Evolutionary conservation across 768 basidiomycete genomes (phyloP), one percentile per base, ranked within the genome.

Genomic region (Calocybe gangraenosa): DNA sequence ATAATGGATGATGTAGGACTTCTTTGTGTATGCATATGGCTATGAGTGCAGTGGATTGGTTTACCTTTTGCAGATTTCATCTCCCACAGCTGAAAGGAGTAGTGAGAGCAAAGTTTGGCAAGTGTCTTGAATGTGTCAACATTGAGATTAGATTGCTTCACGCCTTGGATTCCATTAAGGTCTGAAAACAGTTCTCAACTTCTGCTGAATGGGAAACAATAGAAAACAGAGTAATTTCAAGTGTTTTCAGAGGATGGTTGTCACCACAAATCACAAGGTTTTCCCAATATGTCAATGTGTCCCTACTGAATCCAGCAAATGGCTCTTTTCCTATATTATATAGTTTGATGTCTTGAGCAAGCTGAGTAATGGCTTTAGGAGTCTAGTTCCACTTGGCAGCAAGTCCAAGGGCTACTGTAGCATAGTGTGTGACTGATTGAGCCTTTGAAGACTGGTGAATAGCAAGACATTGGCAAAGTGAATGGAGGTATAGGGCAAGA

Each of bases 401-500:
- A 35, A 35, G 6, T 14, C 17, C 34, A 5, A 35, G 17, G 7
- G 34, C 34, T 28, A 11, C 11, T 28, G 5, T 11, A 28, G 11
- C 25, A 5, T 6, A 6, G 25, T 6, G 11, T 28, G 5, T 11
- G 11, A 6, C 5, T 5, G 25, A 28, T 6, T 11, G 25, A 11
- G 6, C 25, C 5, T 28, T 28, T 28, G 25, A 5, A 11, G 6
- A 6, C 11, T 28, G 25, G 5, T 5, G 14, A 14, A 65, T 59
- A 3, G 68, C 64, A 23, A 71, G 65, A 45, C 59, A 61, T 20
- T 57, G 50, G 47, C 65, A 70, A 17, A 7, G 34, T 7, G 34
- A 14, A 18, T 35, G 66, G 4, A 69, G 57, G 41, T 61, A 69
- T 0, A 71, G 53, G 0, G 64, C 56, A 19, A 69, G 57, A 7